Base-by-base conservation (phyloP, 805 yeast species). In the Candida ficus region DNA sequence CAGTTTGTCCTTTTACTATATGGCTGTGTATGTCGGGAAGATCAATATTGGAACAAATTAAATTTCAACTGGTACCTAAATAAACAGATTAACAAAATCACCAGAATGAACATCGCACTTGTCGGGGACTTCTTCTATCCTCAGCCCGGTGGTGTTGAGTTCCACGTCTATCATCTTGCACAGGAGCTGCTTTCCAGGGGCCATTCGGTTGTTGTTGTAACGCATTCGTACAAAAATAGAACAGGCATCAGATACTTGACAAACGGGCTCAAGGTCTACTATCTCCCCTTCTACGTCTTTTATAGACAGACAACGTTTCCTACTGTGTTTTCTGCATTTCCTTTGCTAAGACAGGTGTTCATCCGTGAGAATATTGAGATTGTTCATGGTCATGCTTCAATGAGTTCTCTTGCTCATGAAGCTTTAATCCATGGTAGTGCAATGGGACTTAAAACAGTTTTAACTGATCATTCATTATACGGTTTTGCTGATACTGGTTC, bases 121-220 rank as follows among this genome's bases (percentile, higher is more conserved):
- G 86, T 90, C 4, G 85, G 95, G 33, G 99, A 93, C 63, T 93
- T 89, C 69, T 93, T 93, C 75, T 93, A 85, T 63, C 99, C 99
- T 10, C 99, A 93, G 58, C 83, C 97, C 0, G 99, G 99, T 4
- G 99, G 99, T 9, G 95, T 93, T 2, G 99, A 93, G 60, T 79
- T 91, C 46, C 99, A 93, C 58, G 85, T 91, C 14, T 88, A 87
- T 60, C 98, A 93, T 60, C 63, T 93, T 19, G 81, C 98, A 0
- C 95, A 88, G 60, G 78, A 82, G 54, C 73, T 90, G 40, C 81
- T 87, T 9, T 76, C 75, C 17, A 62, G 80, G 29, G 97, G 96
- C 8, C 96, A 90, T 56, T 76, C 85, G 4, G 97, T 91, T 10
- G 64, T 90, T 6, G 76, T 93, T 19, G 73, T 93, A 25, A 89